Conservation (phyloP, 176 grass and related monocot genomes). For the Bolboschoenus planiculmis region DNA sequence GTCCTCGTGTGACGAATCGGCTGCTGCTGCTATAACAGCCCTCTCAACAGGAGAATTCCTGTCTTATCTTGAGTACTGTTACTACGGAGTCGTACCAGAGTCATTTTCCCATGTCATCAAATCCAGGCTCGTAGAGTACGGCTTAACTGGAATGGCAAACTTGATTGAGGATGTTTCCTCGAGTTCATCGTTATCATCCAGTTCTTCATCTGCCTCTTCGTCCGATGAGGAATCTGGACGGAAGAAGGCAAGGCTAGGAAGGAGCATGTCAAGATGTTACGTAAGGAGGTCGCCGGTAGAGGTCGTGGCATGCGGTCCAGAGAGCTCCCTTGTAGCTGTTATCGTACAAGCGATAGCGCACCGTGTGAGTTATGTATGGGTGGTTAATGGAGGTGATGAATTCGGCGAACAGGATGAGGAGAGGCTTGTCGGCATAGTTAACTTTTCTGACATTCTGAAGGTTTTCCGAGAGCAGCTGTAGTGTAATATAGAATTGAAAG, state of each 20-base stretch:
- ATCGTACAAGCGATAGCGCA: slow-evolving; percentile 62
- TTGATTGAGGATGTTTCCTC: slow-evolving; percentile 54
- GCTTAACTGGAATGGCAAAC: slow-evolving; percentile 48
- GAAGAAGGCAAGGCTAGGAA: slow-evolving; percentile 2
- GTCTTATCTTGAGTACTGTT: slow-evolving; percentile 48
- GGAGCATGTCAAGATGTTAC: slow-evolving; percentile 46
- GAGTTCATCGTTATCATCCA: slow-evolving; percentile 21
- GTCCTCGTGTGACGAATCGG: slow-evolving; percentile 38
- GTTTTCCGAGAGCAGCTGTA: slow-evolving; percentile 59
- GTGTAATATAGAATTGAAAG: background rate
- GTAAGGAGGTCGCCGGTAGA: slow-evolving; percentile 42
- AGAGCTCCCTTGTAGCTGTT: slow-evolving; percentile 70
- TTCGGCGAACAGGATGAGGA: slow-evolving; percentile 34
- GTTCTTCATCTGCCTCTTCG: slow-evolving; percentile 35
- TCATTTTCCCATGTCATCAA: slow-evolving; percentile 41
- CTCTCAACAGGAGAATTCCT: slow-evolving; percentile 66
- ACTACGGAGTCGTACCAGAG: slow-evolving; percentile 50
- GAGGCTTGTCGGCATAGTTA: slow-evolving; percentile 54
- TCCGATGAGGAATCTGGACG: slow-evolving; percentile 48
- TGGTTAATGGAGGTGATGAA: slow-evolving; percentile 31
- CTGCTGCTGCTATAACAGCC: slow-evolving; percentile 52
- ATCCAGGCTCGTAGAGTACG: slow-evolving; percentile 47
- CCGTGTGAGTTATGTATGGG: slow-evolving; percentile 70
- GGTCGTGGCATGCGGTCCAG: slow-evolving; percentile 50
- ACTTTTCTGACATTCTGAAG: slow-evolving; percentile 54